Evolutionary conservation across 2,329 filamentous ascomycete genomes (phyloP).

Genomic region (Tolypocladium album): DNA sequence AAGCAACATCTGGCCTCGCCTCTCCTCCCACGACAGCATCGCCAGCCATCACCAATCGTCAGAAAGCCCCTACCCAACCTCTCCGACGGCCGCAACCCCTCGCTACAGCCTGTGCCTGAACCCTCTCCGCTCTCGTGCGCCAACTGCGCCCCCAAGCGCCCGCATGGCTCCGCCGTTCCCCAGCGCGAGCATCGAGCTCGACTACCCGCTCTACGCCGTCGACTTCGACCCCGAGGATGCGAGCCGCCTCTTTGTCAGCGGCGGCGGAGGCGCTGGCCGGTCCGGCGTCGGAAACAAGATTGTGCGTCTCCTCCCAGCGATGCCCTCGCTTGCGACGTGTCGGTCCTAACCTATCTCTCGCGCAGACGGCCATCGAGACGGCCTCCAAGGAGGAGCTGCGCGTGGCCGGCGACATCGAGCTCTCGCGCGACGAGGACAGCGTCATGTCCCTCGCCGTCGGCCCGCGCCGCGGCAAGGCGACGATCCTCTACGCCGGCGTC

Average conservation of each 20-base stretch:
- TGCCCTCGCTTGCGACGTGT: background rate
- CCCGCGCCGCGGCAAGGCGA: conserved; percentile 42
- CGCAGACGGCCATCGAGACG: conserved; percentile 61
- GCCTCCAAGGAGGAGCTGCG: conserved; percentile 52
- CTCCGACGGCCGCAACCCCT: background rate
- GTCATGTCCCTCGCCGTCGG: conserved; percentile 73
- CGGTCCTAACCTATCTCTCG: conserved; percentile 4
- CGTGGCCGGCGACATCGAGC: conserved; percentile 60
- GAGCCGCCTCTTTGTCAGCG: conserved; percentile 67
- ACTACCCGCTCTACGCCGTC: conserved; percentile 77
- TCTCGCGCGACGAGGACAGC: conserved; percentile 79
- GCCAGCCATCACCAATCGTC: background rate
- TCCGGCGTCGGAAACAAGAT: conserved; percentile 84
- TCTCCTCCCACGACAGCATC: background rate
- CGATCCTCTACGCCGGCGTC: conserved; percentile 60
- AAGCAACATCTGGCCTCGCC: background rate
- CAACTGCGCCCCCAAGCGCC: background rate
- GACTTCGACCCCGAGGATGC: conserved; percentile 79
- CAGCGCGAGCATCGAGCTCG: conserved; percentile 54
- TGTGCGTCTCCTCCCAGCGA: conserved; percentile 33
- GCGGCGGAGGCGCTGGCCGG: conserved; percentile 73
- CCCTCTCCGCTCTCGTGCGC: background rate
- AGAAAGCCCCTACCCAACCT: background rate
- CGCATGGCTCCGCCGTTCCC: conserved; percentile 30
- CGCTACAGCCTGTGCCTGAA: background rate